These are phyloP conservation scores for Cladophialophora yegresii DNA, from an alignment of 2,329 filamentous ascomycete species.

Conservation along the genomic window DNA sequence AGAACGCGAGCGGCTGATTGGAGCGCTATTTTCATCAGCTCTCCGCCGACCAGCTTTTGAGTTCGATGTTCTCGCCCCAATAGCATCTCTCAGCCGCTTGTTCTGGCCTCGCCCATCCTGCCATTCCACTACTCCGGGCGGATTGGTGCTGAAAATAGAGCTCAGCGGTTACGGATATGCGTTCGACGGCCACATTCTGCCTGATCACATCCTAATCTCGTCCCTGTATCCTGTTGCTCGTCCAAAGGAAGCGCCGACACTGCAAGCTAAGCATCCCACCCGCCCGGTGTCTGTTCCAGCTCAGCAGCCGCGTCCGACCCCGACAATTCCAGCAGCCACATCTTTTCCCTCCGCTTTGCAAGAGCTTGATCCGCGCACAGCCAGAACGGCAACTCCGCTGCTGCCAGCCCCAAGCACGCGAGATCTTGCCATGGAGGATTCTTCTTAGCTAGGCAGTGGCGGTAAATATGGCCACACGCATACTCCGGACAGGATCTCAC, in stretches of 20 bases:
- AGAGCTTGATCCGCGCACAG: neutral
- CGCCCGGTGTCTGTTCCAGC: slow-evolving; percentile 12
- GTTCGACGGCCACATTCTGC: slow-evolving; percentile 14
- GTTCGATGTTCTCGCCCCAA: slow-evolving; percentile 12
- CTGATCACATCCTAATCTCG: slow-evolving; percentile 10
- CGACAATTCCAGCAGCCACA: slow-evolving; percentile 8
- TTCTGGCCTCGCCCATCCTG: slow-evolving; percentile 9
- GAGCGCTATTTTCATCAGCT: slow-evolving; percentile 10
- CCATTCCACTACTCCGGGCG: slow-evolving; percentile 11
- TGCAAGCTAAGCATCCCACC: slow-evolving; percentile 12
- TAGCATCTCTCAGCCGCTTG: slow-evolving; percentile 13
- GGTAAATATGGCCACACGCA: slow-evolving; percentile 13
- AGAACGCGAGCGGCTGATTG: neutral
- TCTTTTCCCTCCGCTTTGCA: slow-evolving; percentile 1
- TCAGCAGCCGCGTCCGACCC: slow-evolving; percentile 4
- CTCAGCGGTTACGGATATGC: slow-evolving; percentile 17
- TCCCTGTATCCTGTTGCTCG: slow-evolving; percentile 13
- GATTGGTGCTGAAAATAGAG: slow-evolving; percentile 24
- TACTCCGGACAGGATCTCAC: neutral
- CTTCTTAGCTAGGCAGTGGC: slow-evolving; percentile 7
- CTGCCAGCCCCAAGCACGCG: slow-evolving; percentile 1
- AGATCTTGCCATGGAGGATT: slow-evolving; percentile 11
- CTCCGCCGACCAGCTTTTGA: neutral
- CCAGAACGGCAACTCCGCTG: slow-evolving; percentile 10
- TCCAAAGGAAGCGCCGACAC: slow-evolving; percentile 9